A percentile compares a stretch with the other conserved stretches of the same genome.
Evolutionary conservation across 371 early-diverging fungal species (phyloP).

Genomic region (Aphelidium insulamus): DNA sequence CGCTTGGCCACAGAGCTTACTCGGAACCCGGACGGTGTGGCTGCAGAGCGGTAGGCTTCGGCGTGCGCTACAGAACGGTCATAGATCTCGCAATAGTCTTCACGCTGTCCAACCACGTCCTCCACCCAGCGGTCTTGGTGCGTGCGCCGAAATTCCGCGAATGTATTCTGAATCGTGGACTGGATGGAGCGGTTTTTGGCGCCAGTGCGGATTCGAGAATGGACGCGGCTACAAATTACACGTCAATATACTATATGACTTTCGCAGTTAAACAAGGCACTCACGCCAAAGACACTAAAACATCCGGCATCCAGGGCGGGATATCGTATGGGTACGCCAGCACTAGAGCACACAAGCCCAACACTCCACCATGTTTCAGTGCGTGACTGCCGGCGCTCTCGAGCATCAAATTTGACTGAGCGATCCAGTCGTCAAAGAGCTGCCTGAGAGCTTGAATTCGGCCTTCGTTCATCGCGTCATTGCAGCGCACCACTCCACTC

Average conservation of each 20-base stretch:
- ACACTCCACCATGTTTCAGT: conserved; percentile 72
- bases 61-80: too few species aligned
- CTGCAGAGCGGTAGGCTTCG: too few species aligned
- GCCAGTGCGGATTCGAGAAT: neutral
- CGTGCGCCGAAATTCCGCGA: conserved; percentile 73
- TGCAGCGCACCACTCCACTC: conserved; percentile 57
- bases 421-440: too few species aligned
- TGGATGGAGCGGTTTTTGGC: conserved; percentile 7
- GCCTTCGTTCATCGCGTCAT: too few species aligned
- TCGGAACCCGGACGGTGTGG: too few species aligned
- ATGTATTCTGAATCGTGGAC: conserved; percentile 58
- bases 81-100: too few species aligned
- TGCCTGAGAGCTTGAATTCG: too few species aligned
- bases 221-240: neutral
- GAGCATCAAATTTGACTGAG: too few species aligned
- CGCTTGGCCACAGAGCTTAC: too few species aligned
- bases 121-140: conserved; percentile 89
- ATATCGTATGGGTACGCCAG: conserved; percentile 79
- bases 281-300: conserved; percentile 38
- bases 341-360: conserved; percentile 62
- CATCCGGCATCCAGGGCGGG: conserved; percentile 70
- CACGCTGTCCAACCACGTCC: too few species aligned
- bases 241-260: neutral
- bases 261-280: neutral
- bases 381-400: too few species aligned